phyloP scores from a whole-genome alignment of 352 stramenopile genomes.

The Phytophthora quininea region DNA sequence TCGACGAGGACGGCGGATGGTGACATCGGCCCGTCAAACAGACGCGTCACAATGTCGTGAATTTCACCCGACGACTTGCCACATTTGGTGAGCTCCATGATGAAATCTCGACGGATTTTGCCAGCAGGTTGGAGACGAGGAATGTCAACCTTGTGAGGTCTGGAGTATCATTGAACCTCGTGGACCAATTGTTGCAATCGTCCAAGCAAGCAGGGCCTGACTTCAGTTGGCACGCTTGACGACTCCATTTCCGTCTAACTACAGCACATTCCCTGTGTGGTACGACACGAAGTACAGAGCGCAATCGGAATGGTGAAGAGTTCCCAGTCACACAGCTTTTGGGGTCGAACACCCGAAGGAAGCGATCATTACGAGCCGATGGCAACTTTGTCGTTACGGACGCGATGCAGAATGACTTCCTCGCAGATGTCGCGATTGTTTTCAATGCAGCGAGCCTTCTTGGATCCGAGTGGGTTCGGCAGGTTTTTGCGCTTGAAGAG shows the following conservation, averaged over 20 bases:
- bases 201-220: conserved; percentile 22
- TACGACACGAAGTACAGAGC: conserved; percentile 40
- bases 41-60: conserved; percentile 29
- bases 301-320: conserved; percentile 34
- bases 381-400: conserved; percentile 38
- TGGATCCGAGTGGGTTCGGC: conserved; percentile 6
- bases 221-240: conserved; percentile 34
- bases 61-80: conserved; percentile 34
- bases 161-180: no score
- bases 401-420: conserved; percentile 34
- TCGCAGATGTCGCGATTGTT: background rate
- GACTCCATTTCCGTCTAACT: conserved; percentile 22
- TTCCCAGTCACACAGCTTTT: conserved; percentile 32
- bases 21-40: conserved; percentile 25
- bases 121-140: conserved; percentile 13
- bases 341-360: conserved; percentile 39
- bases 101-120: conserved; percentile 23
- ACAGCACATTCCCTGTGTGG: conserved; percentile 33
- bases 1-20: conserved; percentile 15
- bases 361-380: conserved; percentile 34
- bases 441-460: background rate
- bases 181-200: conserved; percentile 18
- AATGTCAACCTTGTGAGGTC: no score
- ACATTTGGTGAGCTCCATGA: conserved; percentile 36
- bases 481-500: background rate